Conservation (phyloP, 2,329 filamentous ascomycete species). For the Colletotrichum liaoningense region DNA sequence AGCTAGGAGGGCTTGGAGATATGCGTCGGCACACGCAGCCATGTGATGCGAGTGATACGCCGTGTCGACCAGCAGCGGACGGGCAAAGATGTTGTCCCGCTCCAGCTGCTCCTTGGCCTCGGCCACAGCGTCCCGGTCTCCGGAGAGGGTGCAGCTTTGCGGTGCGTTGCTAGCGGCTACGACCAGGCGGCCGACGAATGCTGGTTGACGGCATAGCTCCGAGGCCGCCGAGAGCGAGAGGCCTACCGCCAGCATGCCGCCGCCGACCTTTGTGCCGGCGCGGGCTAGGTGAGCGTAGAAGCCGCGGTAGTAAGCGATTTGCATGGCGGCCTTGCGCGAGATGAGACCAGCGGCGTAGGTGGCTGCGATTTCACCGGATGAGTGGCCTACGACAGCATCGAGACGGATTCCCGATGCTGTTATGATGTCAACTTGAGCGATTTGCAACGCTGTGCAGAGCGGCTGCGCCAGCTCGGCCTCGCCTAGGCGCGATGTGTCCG, state of each 20-base stretch:
- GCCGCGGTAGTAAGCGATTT: constrained; percentile 40
- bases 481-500: constrained; percentile 20
- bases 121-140: constrained; percentile 42
- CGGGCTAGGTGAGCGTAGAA: constrained; percentile 36
- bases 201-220: background rate
- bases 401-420: constrained; percentile 43
- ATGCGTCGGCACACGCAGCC: background rate
- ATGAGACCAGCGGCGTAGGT: constrained; percentile 61
- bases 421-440: constrained; percentile 30
- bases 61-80: constrained; percentile 39
- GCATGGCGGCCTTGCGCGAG: constrained; percentile 38
- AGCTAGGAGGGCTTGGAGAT: background rate
- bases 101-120: constrained; percentile 38
- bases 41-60: constrained; percentile 47
- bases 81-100: constrained; percentile 33
- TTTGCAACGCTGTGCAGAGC: constrained; percentile 13
- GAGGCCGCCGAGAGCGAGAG: constrained; percentile 33
- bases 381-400: constrained; percentile 56
- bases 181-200: constrained; percentile 13
- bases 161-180: constrained; percentile 38
- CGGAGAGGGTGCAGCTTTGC: constrained; percentile 43
- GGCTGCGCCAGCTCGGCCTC: constrained; percentile 41
- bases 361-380: constrained; percentile 61
- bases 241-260: constrained; percentile 41
- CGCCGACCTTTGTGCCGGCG: constrained; percentile 30